Evolutionary conservation across 495 filamentous ascomycete genomes (phyloP), one percentile per base, ranked within the genome.

Genomic region (Podospora bellae-mahoneyi): DNA sequence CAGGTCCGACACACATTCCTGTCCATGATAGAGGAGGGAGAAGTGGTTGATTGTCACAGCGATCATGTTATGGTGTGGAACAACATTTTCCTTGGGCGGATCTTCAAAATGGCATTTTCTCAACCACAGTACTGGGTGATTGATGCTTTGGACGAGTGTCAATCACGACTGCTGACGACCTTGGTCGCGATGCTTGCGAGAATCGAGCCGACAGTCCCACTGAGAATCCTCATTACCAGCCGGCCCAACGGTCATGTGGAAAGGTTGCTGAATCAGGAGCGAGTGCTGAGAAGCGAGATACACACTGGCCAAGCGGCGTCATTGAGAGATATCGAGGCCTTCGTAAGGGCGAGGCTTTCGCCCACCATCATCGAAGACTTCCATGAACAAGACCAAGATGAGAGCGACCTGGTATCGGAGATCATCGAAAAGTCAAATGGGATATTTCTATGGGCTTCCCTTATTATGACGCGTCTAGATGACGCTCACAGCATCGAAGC

Each of bases 211-310:
- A 55, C 62, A 4, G 66, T 76, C 30, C 77, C 77, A 2, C 62
- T 80, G 9, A 53, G 69, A 18, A 71, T 82, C 10, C 73, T 79
- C 28, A 64, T 80, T 30, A 79, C 76, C 23, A 78, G 77, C 59
- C 70, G 78, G 9, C 69, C 71, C 0, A 66, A 44, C 15, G 68
- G 63, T 1, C 66, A 68, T 16, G 63, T 73, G 9, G 66, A 71
- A 64, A 23, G 64, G 0, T 44, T 68, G 6, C 54, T 71, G 2
- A 58, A 68, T 53, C 64, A 66, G 60, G 64, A 71, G 26, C 54
- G 57, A n/a, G 61, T 71, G 20, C 4, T 44, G 19, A 26, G 62
- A 32, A 23, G 27, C 10, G 58, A 67, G 5, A 61, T 73, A 27
- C 69, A 71, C 9, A 71, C 72, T 10, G 72, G 72, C 7, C 67